A percentile compares a stretch with the other conserved stretches of the same genome.
These are phyloP conservation scores for Aspergillus heteromorphus DNA, from an alignment of 495 filamentous ascomycete species.

Conservation along the genomic window DNA sequence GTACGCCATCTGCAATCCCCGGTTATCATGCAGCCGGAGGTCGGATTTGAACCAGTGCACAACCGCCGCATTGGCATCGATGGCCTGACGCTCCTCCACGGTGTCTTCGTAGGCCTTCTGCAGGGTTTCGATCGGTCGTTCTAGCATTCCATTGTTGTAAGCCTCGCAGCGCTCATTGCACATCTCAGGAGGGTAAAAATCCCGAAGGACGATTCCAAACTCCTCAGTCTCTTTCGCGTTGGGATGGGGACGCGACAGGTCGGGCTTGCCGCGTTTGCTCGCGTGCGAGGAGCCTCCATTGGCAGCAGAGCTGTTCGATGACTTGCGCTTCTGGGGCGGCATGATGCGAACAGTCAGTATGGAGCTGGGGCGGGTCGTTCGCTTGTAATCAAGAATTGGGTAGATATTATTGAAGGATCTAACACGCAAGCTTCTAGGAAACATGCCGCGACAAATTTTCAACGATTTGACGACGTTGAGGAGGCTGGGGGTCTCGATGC, in stretches of 20 bases:
- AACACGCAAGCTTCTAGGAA: not conserved
- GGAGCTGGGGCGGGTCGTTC: not conserved
- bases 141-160: conserved; percentile 61
- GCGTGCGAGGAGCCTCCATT: conserved; percentile 6
- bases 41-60: conserved; percentile 93
- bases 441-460: not conserved
- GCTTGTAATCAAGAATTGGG: not conserved
- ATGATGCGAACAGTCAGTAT: conserved; percentile 9
- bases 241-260: conserved; percentile 29
- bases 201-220: conserved; percentile 67
- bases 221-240: conserved; percentile 49
- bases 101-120: conserved; percentile 51
- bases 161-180: conserved; percentile 65
- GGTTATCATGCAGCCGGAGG: conserved; percentile 69
- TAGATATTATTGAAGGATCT: not conserved
- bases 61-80: conserved; percentile 56
- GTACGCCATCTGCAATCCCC: conserved; percentile 61
- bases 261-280: conserved; percentile 16
- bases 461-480: not conserved
- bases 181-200: conserved; percentile 85
- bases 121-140: conserved; percentile 64
- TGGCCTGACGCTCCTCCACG: conserved; percentile 30
- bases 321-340: conserved; percentile 30
- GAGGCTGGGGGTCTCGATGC: not conserved
- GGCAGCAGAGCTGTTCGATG: conserved; percentile 6